A percentile compares a stretch with the other conserved stretches of the same genome.
Evolutionary conservation across 345 rosid species (phyloP).

Genomic region (Orychophragmus violaceus): DNA sequence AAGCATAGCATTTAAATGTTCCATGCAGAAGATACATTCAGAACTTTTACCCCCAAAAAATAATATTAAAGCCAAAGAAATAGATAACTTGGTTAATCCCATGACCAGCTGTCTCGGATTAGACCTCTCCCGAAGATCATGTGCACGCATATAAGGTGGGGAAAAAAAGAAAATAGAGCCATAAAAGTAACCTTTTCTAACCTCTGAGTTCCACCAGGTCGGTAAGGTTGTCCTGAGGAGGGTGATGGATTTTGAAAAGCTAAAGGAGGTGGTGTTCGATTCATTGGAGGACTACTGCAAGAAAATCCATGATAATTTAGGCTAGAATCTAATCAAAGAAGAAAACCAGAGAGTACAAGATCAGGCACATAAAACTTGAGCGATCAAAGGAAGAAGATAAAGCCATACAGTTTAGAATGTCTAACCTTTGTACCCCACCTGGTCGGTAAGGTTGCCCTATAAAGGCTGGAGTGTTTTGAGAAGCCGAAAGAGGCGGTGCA

Average conservation of each 20-base stretch:
- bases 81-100: not conserved
- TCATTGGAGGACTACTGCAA: constrained; percentile 11
- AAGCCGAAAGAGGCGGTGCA: constrained; percentile 28
- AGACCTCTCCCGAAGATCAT: not conserved
- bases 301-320: not conserved
- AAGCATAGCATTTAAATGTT: not conserved
- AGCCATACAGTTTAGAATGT: not conserved
- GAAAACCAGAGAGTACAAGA: not conserved
- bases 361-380: not conserved
- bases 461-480: constrained; percentile 25
- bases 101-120: not conserved
- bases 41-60: not conserved
- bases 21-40: not conserved
- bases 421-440: constrained; percentile 40
- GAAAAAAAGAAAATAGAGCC: not conserved
- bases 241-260: constrained; percentile 29
- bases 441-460: constrained; percentile 28
- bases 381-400: not conserved
- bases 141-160: not conserved
- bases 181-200: not conserved
- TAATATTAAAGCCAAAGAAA: not conserved
- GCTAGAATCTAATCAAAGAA: not conserved
- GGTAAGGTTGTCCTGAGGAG: constrained; percentile 28
- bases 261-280: constrained; percentile 28
- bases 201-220: constrained; percentile 36